phyloP scores from a whole-genome alignment of 1,284 basidiomycete genomes.

The Apiotrichum akiyoshidainum region DNA sequence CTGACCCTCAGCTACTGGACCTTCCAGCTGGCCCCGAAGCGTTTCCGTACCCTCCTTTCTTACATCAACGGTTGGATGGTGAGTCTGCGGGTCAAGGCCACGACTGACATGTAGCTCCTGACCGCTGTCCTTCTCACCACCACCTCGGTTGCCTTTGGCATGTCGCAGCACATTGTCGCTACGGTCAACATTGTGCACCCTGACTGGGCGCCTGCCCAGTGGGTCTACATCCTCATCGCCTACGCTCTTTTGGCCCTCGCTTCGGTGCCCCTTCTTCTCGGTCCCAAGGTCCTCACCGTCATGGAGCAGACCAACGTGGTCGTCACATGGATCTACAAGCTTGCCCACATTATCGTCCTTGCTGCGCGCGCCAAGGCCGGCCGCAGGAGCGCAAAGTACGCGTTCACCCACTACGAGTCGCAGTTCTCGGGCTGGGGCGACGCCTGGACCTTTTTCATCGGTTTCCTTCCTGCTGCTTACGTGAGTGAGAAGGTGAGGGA shows the following conservation, averaged over 20 bases:
- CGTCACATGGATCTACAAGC: slow-evolving; percentile 13
- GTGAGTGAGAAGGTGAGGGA: background rate
- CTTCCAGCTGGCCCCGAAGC: slow-evolving; percentile 17
- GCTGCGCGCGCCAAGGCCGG: slow-evolving; percentile 16
- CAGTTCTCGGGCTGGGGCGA: slow-evolving; percentile 16
- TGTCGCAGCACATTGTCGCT: slow-evolving; percentile 16
- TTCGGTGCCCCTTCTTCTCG: slow-evolving; percentile 11
- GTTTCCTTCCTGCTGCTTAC: slow-evolving; percentile 18
- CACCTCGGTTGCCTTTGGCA: slow-evolving; percentile 16
- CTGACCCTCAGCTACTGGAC: slow-evolving; percentile 17
- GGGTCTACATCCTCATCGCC: slow-evolving; percentile 16
- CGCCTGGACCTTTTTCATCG: slow-evolving; percentile 22
- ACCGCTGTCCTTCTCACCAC: slow-evolving; percentile 16
- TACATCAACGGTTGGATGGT: slow-evolving; percentile 21
- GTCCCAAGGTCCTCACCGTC: slow-evolving; percentile 5
- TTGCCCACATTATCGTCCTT: slow-evolving; percentile 16
- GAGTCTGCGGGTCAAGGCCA: background rate
- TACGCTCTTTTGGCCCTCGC: slow-evolving; percentile 13
- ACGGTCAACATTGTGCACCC: slow-evolving; percentile 16
- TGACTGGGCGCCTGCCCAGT: slow-evolving; percentile 15
- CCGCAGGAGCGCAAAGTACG: slow-evolving; percentile 16
- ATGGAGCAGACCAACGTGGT: slow-evolving; percentile 14
- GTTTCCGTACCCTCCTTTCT: slow-evolving; percentile 11
- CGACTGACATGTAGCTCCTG: background rate
- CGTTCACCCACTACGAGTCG: slow-evolving; percentile 19